Conservation (phyloP, 2,329 filamentous ascomycete species). For the Dactylella cylindrospora region DNA sequence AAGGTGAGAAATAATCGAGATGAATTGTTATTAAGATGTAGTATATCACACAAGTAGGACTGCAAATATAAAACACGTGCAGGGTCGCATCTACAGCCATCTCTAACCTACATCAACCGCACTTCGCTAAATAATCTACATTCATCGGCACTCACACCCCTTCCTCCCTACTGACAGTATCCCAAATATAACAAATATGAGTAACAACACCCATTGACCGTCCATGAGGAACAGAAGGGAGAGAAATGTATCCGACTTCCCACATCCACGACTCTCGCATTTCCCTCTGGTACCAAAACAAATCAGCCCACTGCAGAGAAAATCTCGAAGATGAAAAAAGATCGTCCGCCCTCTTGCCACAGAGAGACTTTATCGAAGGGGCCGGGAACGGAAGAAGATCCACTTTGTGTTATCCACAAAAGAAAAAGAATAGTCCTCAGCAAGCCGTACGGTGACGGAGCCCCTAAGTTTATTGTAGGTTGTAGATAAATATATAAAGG, state of each 20-base stretch:
- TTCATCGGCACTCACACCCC: too few relatives aligned
- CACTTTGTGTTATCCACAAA: conserved; percentile 27
- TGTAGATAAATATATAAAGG: conserved; percentile 47
- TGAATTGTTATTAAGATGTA: too few relatives aligned
- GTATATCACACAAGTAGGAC: too few relatives aligned
- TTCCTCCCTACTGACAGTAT: too few relatives aligned
- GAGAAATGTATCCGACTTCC: conserved; percentile 36
- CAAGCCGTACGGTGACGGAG: conserved; percentile 48
- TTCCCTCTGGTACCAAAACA: background rate
- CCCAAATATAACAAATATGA: too few relatives aligned
- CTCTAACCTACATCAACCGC: too few relatives aligned
- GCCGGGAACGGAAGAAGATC: conserved; percentile 49
- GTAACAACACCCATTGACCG: too few relatives aligned
- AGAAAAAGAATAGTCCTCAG: conserved; percentile 47
- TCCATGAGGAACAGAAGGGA: background rate
- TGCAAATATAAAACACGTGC: too few relatives aligned
- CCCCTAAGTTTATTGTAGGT: conserved; percentile 46
- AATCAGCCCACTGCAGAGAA: conserved; percentile 9
- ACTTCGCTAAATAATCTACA: too few relatives aligned
- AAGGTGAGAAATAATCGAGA: too few relatives aligned
- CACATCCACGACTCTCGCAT: conserved; percentile 35
- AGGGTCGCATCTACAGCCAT: too few relatives aligned
- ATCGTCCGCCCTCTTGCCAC: conserved; percentile 37
- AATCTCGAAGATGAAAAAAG: conserved; percentile 31
- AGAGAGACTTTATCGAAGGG: conserved; percentile 47